Evolutionary conservation across 2,329 filamentous ascomycete species (phyloP), one percentile per base, ranked within the genome.

Genomic region (Colletotrichum sp.): DNA sequence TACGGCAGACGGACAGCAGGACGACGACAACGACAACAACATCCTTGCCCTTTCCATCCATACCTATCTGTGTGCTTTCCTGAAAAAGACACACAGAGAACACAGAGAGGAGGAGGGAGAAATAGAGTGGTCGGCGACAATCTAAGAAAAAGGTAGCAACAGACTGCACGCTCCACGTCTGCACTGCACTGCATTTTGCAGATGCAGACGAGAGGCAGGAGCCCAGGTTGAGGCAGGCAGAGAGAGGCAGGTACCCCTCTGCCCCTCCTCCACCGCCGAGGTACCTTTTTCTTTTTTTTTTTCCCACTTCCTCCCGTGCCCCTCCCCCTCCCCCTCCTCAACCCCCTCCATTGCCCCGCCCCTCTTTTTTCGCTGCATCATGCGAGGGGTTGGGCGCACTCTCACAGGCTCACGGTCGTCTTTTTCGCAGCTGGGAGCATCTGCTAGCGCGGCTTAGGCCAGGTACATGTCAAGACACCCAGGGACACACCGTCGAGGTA

Each of bases 371-470:
- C 9, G 32, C 69, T 52, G 59, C 63, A 76, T 72, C 32, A 65
- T 72, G 73, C 73, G 73, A 76, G 73, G 73, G 73, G 73, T 30
- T 76, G 73, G 73, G 57, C 30, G 69, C 44, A 10, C 72, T 68
- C 62, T 71, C 18, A 68, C 68, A 30, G 49, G 44, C 8, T 26
- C 49, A 10, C 34, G 26, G 21, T 60, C 28, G 34, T 49, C 34
- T 49, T 36, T n/a, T 24, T 9, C 55, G 62, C 55, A 63, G 49
- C 55, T 67, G 67, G 64, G 57, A 34, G 44, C 59, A 52, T 21
- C 13, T 63, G 32, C 65, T 39, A 39, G 32, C 60, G 30, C 32
- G 60, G 60, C 16, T n/a, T n/a, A 32, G 44, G 28, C n/a, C 39
- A 67, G 65, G 65, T 39, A 68, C 66, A 59, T 68, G 30, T 34